Evolutionary conservation across 2,329 filamentous ascomycete species (phyloP).

Genomic region (Colletotrichum somersetense): DNA sequence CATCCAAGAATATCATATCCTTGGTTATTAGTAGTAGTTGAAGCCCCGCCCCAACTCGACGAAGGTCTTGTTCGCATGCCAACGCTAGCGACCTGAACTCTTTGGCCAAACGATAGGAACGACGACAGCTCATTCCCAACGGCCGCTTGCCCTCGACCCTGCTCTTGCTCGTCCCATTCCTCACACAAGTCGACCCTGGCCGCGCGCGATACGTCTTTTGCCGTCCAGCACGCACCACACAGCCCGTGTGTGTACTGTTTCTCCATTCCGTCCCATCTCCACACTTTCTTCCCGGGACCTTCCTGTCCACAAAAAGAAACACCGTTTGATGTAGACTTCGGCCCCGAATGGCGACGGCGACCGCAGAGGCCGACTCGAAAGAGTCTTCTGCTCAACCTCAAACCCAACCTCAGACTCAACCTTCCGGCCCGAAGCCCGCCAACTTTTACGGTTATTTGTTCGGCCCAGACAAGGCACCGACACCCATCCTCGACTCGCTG

Average conservation of each 20-base stretch:
- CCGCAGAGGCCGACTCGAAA: conserved; percentile 42
- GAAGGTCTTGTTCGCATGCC: conserved; percentile 9
- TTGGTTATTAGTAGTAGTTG: conserved; percentile 31
- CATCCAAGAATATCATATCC: conserved; percentile 17
- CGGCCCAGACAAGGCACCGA: conserved; percentile 75
- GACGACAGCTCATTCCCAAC: background rate
- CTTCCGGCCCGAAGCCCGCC: conserved; percentile 21
- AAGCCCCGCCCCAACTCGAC: conserved; percentile 18
- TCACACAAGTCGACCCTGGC: conserved; percentile 4
- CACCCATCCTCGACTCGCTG: conserved; percentile 75
- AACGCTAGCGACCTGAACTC: conserved; percentile 12
- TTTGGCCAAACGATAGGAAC: background rate
- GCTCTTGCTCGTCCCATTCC: background rate
- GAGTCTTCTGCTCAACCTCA: conserved; percentile 39
- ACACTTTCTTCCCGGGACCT: conserved; percentile 23
- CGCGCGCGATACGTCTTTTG: conserved; percentile 16
- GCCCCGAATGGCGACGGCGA: conserved; percentile 42
- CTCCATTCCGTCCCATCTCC: conserved; percentile 29
- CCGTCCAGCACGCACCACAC: conserved; percentile 29
- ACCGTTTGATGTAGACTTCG: conserved; percentile 36
- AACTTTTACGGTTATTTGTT: conserved; percentile 75
- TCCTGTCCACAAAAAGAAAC: conserved; percentile 34
- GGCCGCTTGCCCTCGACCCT: conserved; percentile 1
- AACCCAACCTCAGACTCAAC: conserved; percentile 12
- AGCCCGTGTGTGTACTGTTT: conserved; percentile 27